Base-by-base conservation (phyloP, 2,329 filamentous ascomycete genomes). In the Epicoccum nigrum region DNA sequence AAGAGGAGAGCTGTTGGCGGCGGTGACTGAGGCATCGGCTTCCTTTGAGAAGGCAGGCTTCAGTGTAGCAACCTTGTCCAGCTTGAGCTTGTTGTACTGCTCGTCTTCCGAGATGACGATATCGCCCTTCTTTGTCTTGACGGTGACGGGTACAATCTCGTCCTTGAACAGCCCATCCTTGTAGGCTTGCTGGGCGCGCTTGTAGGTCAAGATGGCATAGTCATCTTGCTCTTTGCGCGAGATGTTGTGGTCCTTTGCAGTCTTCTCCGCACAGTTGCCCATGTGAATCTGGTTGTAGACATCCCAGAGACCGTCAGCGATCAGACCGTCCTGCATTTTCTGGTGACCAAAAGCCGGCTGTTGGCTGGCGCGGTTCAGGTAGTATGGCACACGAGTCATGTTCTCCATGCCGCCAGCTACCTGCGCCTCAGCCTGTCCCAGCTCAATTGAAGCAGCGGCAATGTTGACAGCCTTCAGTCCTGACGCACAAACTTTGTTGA, bases 401-500 rank as follows among this genome's bases (percentile, higher is more conserved):
- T 90, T 97, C 79, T 99, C 94, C 89, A 99, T 97, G 45, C 94
- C 94, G 56, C 94, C 94, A 1, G 94, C 94, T 7, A 97, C 82
- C 72, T 96, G 89, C 0, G 89, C 92, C 67, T 96, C 90, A 13
- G 91, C 85, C 8, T 96, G 82, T 4, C 94, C 93, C 9, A 99
- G 83, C 75, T 97, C 90, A 64, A 97, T 96, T 69, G 96, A 94
- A 69, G 96, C 91, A 1, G 93, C 93, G 1, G 93, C 94, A 35
- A 97, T 83, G 17, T 84, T 86, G 4, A 97, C 92, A 1, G 94
- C 89, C 75, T 99, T 99, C 60, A 99, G 80, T 4, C 94, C 94
- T 0, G 92, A 97, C 4, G 94, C 89, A 79, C 94, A 99, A 54
- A 99, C 94, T 77, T 99, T 99, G 82, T 99, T 99, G 75, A 99